These are phyloP conservation scores for Xylaria palmicola DNA, from an alignment of 495 filamentous ascomycete genomes.

Conservation along the genomic window DNA sequence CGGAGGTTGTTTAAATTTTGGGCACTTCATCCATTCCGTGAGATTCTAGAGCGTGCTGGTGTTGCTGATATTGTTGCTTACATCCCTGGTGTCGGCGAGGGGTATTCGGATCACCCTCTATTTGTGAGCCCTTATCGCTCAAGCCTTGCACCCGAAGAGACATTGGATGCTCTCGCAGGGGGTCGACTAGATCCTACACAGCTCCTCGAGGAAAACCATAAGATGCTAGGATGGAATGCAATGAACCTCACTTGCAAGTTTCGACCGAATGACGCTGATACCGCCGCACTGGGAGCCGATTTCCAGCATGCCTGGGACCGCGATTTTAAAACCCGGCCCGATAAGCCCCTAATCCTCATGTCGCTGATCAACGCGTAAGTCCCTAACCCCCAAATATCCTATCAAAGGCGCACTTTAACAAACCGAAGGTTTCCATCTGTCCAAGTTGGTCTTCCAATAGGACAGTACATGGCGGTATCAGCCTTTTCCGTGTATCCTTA, in stretches of 20 bases:
- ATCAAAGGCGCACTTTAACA: not conserved
- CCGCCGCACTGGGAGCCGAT: slow-evolving; percentile 36
- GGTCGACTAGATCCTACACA: slow-evolving; percentile 24
- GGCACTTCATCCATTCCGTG: no score
- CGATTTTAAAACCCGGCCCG: slow-evolving; percentile 38
- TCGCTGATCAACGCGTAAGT: slow-evolving; percentile 26
- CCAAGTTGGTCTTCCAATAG: slow-evolving; percentile 17
- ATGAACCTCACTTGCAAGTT: slow-evolving; percentile 48
- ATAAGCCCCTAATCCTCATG: slow-evolving; percentile 40
- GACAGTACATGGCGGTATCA: slow-evolving; percentile 36
- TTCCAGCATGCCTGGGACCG: slow-evolving; percentile 41
- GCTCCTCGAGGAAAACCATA: slow-evolving; percentile 19
- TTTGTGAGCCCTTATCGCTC: slow-evolving; percentile 24
- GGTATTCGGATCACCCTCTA: slow-evolving; percentile 40
- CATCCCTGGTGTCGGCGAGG: slow-evolving; percentile 40
- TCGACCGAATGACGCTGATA: slow-evolving; percentile 40
- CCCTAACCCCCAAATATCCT: not conserved
- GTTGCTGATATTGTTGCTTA: slow-evolving; percentile 17
- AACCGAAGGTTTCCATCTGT: slow-evolving; percentile 8
- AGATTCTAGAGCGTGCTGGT: slow-evolving; percentile 27
- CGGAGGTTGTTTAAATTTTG: no score
- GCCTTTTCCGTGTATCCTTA: slow-evolving; percentile 49
- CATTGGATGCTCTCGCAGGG: slow-evolving; percentile 21
- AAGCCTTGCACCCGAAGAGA: slow-evolving; percentile 15
- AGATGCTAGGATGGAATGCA: slow-evolving; percentile 44